phyloP scores from a whole-genome alignment of 2,329 filamentous ascomycete genomes.

The Penicillium sp. region DNA sequence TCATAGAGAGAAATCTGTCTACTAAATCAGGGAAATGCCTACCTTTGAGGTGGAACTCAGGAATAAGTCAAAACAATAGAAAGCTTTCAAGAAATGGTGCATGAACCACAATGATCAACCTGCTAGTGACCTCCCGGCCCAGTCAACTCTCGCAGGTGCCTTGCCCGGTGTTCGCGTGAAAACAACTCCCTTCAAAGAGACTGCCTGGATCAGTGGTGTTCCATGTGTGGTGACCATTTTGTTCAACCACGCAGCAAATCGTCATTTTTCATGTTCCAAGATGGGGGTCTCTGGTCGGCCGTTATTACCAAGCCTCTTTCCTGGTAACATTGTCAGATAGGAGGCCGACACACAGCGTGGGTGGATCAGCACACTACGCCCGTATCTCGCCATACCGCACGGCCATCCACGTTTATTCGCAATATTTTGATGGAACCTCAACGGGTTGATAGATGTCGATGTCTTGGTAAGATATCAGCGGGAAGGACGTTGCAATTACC shows the following conservation, averaged over 20 bases:
- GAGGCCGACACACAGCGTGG: not conserved
- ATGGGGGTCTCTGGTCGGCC: not conserved
- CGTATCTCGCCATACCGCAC: not conserved
- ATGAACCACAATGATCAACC: not conserved
- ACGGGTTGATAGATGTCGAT: not conserved
- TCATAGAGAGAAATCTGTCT: not conserved
- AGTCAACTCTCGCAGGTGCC: not conserved
- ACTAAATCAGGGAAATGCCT: not conserved
- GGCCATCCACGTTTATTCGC: not conserved
- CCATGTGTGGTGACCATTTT: not conserved
- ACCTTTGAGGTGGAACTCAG: not conserved
- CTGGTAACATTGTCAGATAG: too few relatives aligned
- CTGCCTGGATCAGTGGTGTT: not conserved
- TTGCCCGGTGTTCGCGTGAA: not conserved
- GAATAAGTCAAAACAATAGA: too few relatives aligned
- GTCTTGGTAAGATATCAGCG: not conserved
- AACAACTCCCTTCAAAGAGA: too few relatives aligned
- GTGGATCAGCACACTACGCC: not conserved
- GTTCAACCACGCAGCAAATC: not conserved
- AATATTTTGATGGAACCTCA: not conserved
- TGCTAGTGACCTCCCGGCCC: not conserved
- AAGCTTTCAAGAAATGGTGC: not conserved
- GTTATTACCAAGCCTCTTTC: not conserved
- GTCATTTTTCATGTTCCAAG: not conserved
- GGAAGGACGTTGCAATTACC: not conserved